A percentile compares a stretch with the other conserved stretches of the same genome.
Evolutionary conservation across 345 rosid genomes (phyloP).

Genomic region (Limnanthes douglasii): DNA sequence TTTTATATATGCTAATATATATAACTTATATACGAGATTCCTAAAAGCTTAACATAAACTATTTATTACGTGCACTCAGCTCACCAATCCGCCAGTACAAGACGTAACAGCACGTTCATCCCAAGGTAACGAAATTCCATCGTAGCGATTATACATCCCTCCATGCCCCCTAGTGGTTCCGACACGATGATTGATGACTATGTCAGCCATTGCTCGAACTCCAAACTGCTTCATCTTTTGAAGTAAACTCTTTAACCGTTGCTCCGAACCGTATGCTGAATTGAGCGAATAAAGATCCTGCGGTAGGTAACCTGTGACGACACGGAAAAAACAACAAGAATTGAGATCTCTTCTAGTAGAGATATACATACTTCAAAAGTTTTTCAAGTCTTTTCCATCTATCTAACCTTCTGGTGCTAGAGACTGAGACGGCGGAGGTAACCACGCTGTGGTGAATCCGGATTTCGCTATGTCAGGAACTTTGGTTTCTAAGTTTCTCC

Average conservation of each 20-base stretch:
- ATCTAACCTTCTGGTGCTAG: conserved; percentile 67
- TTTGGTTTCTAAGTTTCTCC: conserved; percentile 63
- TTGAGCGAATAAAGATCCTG: conserved; percentile 68
- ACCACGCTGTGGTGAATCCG: conserved; percentile 86
- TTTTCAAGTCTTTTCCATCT: neutral
- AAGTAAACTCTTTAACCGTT: conserved; percentile 42
- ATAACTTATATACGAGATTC: too few relatives aligned
- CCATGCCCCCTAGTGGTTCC: conserved; percentile 79
- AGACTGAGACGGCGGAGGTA: conserved; percentile 73
- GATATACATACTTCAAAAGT: neutral
- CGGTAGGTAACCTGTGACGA: conserved; percentile 70
- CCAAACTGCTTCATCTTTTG: conserved; percentile 57
- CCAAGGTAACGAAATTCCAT: conserved; percentile 78
- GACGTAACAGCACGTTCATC: conserved; percentile 77
- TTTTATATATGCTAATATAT: too few relatives aligned
- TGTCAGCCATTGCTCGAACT: conserved; percentile 91
- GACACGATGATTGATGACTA: conserved; percentile 85
- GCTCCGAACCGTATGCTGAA: conserved; percentile 80
- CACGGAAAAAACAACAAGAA: neutral
- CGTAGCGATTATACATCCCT: conserved; percentile 75
- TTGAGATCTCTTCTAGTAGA: neutral
- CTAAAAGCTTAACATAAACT: too few relatives aligned
- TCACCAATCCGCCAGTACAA: conserved; percentile 84
- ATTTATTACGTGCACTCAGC: conserved; percentile 2
- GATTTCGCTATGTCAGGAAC: conserved; percentile 61